A percentile compares a stretch with the other conserved stretches of the same genome.
These are phyloP conservation scores for Fusarium irregulare DNA, from an alignment of 2,329 filamentous ascomycete genomes.

Conservation along the genomic window DNA sequence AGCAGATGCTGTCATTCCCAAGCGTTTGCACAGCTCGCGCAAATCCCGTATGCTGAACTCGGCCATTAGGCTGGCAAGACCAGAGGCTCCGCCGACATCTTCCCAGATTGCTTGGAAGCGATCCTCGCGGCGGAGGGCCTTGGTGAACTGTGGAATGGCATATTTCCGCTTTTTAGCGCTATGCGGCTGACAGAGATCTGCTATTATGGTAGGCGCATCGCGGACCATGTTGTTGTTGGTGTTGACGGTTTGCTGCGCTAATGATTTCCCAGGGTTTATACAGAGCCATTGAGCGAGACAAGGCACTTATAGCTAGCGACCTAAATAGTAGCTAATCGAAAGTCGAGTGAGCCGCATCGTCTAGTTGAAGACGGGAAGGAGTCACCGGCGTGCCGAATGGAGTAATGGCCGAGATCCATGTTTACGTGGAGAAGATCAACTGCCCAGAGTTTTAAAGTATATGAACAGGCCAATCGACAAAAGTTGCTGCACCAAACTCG, in stretches of 20 bases:
- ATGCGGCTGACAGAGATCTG: conserved; percentile 25
- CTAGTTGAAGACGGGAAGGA: not conserved
- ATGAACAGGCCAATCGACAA: not conserved
- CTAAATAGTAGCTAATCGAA: not conserved
- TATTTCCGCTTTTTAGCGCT: conserved; percentile 31
- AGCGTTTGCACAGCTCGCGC: conserved; percentile 23
- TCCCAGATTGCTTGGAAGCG: conserved; percentile 40
- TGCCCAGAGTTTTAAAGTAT: not conserved
- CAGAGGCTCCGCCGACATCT: conserved; percentile 38
- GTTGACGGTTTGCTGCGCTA: not conserved
- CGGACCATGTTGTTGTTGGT: not conserved
- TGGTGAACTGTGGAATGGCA: conserved; percentile 37
- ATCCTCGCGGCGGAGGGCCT: conserved; percentile 36
- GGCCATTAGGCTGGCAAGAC: conserved; percentile 39
- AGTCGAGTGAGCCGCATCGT: not conserved
- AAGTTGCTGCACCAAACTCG: not conserved
- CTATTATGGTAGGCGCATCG: conserved; percentile 7
- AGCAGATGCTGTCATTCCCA: conserved; percentile 41
- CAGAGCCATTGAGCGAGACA: not conserved
- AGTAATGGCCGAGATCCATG: conserved; percentile 5
- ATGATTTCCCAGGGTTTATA: not conserved
- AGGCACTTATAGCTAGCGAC: not conserved
- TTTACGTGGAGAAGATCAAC: not conserved
- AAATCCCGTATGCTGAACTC: conserved; percentile 45
- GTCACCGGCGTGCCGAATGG: conserved; percentile 12